Base-by-base conservation (phyloP, 805 yeast genomes). In the Barnettozyma sp. region DNA sequence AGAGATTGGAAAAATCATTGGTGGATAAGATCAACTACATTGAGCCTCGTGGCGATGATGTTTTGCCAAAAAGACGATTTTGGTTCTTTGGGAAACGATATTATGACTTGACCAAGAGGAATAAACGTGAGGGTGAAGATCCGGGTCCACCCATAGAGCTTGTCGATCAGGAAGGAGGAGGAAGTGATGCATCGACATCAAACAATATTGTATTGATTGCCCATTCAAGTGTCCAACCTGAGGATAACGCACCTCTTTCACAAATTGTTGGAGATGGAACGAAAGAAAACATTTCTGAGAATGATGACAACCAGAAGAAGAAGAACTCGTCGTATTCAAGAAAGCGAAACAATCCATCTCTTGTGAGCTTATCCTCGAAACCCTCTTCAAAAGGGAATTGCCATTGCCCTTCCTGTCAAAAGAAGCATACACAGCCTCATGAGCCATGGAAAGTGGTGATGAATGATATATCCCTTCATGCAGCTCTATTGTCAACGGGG, bases 401-500 rank as follows among this genome's bases (percentile, higher is more conserved):
- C 12, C 14, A n/a, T 16, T 18, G 38, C 24, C 30, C 29, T 11
- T 14, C 30, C 7, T 39, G 38, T 22, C 22, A 17, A 3, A 39
- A 30, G 36, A 38, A 22, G 25, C 12, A 26, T 14, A 32, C 20
- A 4, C 33, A 32, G 7, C 31, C 29, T 18, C 34, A 14, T 7
- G 50, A 47, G 27, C 50, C 58, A 1, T 58, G 62, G 57, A 54
- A 45, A 29, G 50, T 54, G 4, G 49, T 60, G 7, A 48, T 62
- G 48, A 62, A 63, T 44, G 63, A 58, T 20, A 49, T 59, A 0
- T 61, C 68, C 1, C 44, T 62, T 29, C 58, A 56, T 28, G 69
- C 69, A 4, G 69, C 69, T 2, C 34, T 58, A 26, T 42, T 58
- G 15, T 64, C 66, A 3, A 60, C 57, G 18, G 66, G 66, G 1